Base-by-base conservation (phyloP, 2,329 filamentous ascomycete species). In the Dactylellina drechsleri region DNA sequence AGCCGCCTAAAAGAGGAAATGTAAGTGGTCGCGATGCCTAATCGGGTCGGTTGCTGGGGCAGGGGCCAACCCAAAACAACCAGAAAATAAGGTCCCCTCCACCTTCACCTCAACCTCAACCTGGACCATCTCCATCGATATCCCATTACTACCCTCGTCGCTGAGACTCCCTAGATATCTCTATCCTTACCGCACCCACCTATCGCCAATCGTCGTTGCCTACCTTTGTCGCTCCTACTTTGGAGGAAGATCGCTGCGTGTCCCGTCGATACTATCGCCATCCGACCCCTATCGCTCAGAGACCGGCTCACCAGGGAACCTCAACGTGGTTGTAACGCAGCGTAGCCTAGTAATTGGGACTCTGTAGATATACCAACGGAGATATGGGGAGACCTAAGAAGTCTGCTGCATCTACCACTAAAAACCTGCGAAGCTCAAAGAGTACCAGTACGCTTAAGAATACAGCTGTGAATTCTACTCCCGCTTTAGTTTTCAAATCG, bases 381-480 rank as follows among this genome's bases (percentile, higher is more conserved):
- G 47, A 23, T 10, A 74, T 74, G 70, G 54, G 40, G n/a, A 53
- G 70, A 52, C 70, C 70, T 53, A 74, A 74, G 58, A 66, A 60
- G 52, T 67, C 70, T 57, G 43, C 70, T 1, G 53, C 62, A 0
- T 7, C 31, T 10, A 57, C 40, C 2, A 13, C 66, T 5, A 62
- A 53, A 40, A 62, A 23, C 13, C 12, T 40, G n/a, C 41, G 47
- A 36, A 47, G 50, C 5, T 20, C 52, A 18, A 71, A 71, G 45
- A 59, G 52, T n/a, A 60, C 57, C 20, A 36, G 57, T 15, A 49
- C 57, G 18, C 31, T 60, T 70, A 70, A 66, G 58, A 64, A 47
- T 41, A 18, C 57, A 52, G 52, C 68, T 47, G 43, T 50, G 23
- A 26, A 40, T n/a, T 6, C 61, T 18, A 28, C 66, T 13, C 18